Evolutionary conservation across 116 monocot species (phyloP), one percentile per base, ranked within the genome.

Genomic region (Posidonia oceanica): DNA sequence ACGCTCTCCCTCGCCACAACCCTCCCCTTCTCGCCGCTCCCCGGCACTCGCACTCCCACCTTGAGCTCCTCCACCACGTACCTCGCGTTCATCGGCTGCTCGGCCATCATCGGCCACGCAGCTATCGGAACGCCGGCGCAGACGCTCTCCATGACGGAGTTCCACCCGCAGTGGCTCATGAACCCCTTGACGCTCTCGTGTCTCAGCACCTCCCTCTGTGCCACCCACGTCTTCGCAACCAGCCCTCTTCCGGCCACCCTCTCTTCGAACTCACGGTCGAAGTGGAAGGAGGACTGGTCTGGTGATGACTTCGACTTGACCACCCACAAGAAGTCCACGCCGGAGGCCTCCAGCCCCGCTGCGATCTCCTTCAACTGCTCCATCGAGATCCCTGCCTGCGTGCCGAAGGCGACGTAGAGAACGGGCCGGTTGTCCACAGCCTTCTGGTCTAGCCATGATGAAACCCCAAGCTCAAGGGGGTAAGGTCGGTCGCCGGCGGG

Each of bases 101-200:
- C 64, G 3, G 38, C 7, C 14, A 36, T 39, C 64, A 64, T 7
- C 14, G 64, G 64, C 64, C 64, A 64, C 1, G 64, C 29, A 39
- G 23, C 20, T 11, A 64, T 64, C 8, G 64, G 64, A 4, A 64
- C 64, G 4, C 64, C 64, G 37, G 37, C 38, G 12, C 14, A 38
- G 7, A 64, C 23, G 57, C 79, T 79, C 75, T 85, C 85, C 81
- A 85, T 73, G 61, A 60, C 73, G 7, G 91, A 91, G 75, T 91
- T 91, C 91, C 91, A 91, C 11, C 91, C 91, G 61, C 87, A 87
- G 67, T 91, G 91, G 75, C 76, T 91, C 68, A 91, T 39, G 72
- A 88, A 88, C 14, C 61, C 77, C 2, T 23, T 23, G 64, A 29
- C 37, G 14, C 29, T 8, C 10, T 16, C 38, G 38, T 64, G 64